Evolutionary conservation across 2,329 filamentous ascomycete species (phyloP), one percentile per base, ranked within the genome.

Genomic region (Calonectria montana): DNA sequence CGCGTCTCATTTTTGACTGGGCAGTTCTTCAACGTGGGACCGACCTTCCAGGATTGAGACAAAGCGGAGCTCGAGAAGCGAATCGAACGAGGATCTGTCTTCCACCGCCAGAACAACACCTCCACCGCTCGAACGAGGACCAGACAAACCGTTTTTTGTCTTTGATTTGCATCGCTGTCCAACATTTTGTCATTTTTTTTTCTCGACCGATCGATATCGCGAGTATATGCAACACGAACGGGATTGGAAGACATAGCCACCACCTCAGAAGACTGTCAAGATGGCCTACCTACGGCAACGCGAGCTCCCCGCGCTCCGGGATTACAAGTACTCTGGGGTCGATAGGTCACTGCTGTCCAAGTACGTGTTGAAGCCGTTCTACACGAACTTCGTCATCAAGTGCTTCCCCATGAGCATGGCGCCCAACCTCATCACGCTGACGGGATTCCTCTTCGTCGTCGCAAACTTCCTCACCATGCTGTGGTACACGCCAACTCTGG

Each of bases 221-320:
- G 21, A 15, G 31, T 62, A 35, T 21, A 4, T 18, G 25, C 65
- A 25, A 67, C 43, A 61, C 39, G 35, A 63, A 41, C n/a, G 18
- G 37, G 31, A 21, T 15, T 59, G 31, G 68, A 21, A 62, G 57
- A 57, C 67, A 15, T 50, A 23, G 50, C 53, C 27, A 66, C n/a
- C n/a, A 43, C 61, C 53, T 50, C 47, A 61, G 25, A 73, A 72
- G 29, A 69, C 64, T 50, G 72, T 62, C 76, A 88, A 79, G 67
- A 98, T 98, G 95, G 96, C 97, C 74, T 98, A 98, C 88, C 95
- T 99, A 73, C 94, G 97, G 76, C 94, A 98, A 85, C 92, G 96
- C 81, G 92, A 94, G 86, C 92, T 99, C 74, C 92, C 93, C 45
- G 94, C 94, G 82, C 91, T 99, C 79, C 94, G 94, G 84, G 90